Evolutionary conservation across 129 eudicot genomes (phyloP).

Genomic region (Erigeron canadensis): DNA sequence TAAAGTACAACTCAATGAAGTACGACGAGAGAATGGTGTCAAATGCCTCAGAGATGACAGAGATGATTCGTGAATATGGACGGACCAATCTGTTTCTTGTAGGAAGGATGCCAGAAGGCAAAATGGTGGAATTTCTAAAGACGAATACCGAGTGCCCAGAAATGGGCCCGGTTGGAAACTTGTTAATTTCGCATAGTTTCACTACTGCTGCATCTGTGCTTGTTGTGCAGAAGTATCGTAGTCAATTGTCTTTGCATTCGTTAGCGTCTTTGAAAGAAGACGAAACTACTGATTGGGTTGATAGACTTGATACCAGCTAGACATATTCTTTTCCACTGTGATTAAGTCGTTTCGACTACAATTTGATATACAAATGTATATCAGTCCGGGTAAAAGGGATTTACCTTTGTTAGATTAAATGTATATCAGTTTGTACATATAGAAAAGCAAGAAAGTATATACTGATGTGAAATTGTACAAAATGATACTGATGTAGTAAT

Average conservation of each 20-base stretch:
- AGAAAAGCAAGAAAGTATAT: no score
- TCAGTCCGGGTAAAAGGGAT: no score
- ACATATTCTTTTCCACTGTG: neutral
- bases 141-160: constrained; percentile 52
- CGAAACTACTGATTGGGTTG: constrained; percentile 26
- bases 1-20: constrained; percentile 31
- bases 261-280: constrained; percentile 42
- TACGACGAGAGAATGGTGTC: constrained; percentile 41
- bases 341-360: neutral
- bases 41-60: constrained; percentile 27
- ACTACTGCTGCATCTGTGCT: constrained; percentile 55
- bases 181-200: constrained; percentile 40
- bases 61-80: constrained; percentile 28
- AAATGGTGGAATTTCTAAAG: constrained; percentile 38
- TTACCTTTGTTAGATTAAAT: no score
- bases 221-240: constrained; percentile 58
- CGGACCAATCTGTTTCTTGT: constrained; percentile 61
- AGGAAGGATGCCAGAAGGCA: constrained; percentile 65
- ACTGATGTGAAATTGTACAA: no score
- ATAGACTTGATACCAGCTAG: constrained; percentile 1
- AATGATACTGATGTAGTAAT: no score
- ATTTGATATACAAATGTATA: constrained; percentile 13
- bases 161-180: constrained; percentile 64
- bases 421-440: no score
- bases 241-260: constrained; percentile 34